phyloP scores from a whole-genome alignment of 371 early-diverging fungal genomes.

The Apophysomyces trapeziformis region DNA sequence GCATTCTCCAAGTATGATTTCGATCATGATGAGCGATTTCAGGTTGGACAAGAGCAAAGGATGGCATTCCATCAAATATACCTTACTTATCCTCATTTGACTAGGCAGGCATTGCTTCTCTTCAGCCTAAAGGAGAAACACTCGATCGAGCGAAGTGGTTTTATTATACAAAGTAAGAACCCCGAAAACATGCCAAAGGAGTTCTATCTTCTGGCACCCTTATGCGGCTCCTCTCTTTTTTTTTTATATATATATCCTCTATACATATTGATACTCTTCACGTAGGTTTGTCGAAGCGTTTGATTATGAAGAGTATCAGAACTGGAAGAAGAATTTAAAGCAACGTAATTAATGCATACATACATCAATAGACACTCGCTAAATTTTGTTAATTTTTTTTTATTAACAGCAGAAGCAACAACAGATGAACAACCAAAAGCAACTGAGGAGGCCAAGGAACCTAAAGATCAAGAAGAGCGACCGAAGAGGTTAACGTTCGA shows the following conservation, averaged over 20 bases:
- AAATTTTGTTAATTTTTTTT: not conserved
- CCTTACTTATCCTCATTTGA: not conserved
- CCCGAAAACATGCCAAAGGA: not conserved
- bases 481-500: constrained; percentile 44
- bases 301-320: constrained; percentile 25
- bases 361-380: too few relatives aligned
- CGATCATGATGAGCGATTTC: constrained; percentile 28
- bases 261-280: not conserved
- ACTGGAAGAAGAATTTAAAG: constrained; percentile 17
- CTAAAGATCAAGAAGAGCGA: constrained; percentile 4
- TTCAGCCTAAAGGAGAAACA: constrained; percentile 13
- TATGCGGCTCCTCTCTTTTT: too few relatives aligned
- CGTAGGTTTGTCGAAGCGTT: constrained; percentile 29
- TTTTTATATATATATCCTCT: not conserved
- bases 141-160: constrained; percentile 31
- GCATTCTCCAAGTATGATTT: constrained; percentile 33
- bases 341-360: too few relatives aligned
- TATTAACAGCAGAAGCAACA: not conserved
- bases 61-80: not conserved
- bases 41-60: constrained; percentile 13
- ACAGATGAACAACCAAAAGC: constrained; percentile 4
- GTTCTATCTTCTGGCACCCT: too few relatives aligned
- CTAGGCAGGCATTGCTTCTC: constrained; percentile 26
- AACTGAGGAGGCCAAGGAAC: not conserved
- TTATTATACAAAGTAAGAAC: constrained; percentile 32